phyloP scores from a whole-genome alignment of 2,329 filamentous ascomycete genomes.

The Bretziella fagacearum region DNA sequence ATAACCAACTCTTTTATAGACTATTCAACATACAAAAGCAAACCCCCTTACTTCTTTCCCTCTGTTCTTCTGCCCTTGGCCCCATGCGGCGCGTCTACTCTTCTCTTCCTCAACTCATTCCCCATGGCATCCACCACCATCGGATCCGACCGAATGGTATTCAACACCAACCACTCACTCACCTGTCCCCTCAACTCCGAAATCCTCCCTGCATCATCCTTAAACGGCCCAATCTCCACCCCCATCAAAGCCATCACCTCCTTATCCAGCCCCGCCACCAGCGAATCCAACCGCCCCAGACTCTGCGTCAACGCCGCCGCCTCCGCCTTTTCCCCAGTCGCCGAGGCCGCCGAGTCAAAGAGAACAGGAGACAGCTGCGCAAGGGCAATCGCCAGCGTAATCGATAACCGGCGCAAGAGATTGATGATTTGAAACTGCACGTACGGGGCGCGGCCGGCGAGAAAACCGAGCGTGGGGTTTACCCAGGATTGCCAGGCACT shows the following conservation, averaged over 20 bases:
- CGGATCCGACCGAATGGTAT: conserved; percentile 61
- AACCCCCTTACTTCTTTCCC: not conserved
- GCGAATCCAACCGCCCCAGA: conserved; percentile 47
- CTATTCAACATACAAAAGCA: conserved; percentile 23
- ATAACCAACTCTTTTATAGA: no score
- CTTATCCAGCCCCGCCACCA: conserved; percentile 42
- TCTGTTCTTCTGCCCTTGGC: conserved; percentile 28
- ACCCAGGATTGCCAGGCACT: conserved; percentile 25
- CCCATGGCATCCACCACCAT: conserved; percentile 70
- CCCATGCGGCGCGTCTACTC: conserved; percentile 44
- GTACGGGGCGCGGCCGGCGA: conserved; percentile 39
- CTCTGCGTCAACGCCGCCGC: conserved; percentile 41
- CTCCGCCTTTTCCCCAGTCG: conserved; percentile 21
- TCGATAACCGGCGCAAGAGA: conserved; percentile 55
- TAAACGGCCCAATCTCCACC: conserved; percentile 67
- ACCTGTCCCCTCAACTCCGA: conserved; percentile 41
- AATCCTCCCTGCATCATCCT: conserved; percentile 49
- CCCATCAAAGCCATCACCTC: conserved; percentile 56
- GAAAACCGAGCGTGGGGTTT: conserved; percentile 28
- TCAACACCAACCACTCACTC: conserved; percentile 76
- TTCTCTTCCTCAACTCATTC: conserved; percentile 44
- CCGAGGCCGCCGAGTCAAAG: conserved; percentile 19
- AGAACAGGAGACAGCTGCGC: conserved; percentile 62
- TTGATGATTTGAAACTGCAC: conserved; percentile 73
- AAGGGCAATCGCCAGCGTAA: conserved; percentile 71